phyloP scores from a whole-genome alignment of 2,329 filamentous ascomycete species.

The Aspergillus uvarum region DNA sequence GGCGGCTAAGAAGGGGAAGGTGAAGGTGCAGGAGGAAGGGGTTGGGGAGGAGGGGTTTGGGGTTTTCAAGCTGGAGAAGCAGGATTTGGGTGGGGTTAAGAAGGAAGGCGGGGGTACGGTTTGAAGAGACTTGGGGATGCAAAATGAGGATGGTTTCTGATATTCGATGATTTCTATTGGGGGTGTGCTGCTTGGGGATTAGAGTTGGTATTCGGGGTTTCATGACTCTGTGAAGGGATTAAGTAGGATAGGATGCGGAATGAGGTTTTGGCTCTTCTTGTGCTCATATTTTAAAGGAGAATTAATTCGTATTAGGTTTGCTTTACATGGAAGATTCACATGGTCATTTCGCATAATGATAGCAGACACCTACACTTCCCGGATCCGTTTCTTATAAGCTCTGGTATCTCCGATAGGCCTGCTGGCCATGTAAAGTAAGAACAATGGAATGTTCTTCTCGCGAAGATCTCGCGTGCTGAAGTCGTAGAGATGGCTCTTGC shows the following conservation, averaged over 20 bases:
- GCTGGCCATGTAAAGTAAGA: conserved; percentile 1
- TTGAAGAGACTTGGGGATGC: too few relatives aligned
- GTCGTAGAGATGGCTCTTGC: not conserved
- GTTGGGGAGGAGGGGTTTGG: not conserved
- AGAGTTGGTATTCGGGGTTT: too few relatives aligned
- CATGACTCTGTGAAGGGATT: too few relatives aligned
- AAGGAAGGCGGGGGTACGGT: too few relatives aligned
- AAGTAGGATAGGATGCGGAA: too few relatives aligned
- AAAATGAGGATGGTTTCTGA: too few relatives aligned
- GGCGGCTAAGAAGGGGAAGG: not conserved
- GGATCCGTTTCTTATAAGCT: not conserved
- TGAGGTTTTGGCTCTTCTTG: too few relatives aligned
- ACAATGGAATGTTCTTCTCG: not conserved
- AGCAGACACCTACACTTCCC: not conserved
- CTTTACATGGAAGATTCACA: not conserved
- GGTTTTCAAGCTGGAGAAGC: not conserved
- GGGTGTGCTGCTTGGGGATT: too few relatives aligned
- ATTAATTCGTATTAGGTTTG: too few relatives aligned
- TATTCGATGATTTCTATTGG: too few relatives aligned
- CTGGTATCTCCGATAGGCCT: not conserved
- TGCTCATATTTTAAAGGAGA: too few relatives aligned
- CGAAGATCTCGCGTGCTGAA: not conserved
- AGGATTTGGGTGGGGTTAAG: not conserved
- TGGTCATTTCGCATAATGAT: not conserved
- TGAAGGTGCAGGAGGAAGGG: not conserved